Evolutionary conservation across 1,284 basidiomycete species (phyloP), one percentile per base, ranked within the genome.

Genomic region (Boletus semigastroideus): DNA sequence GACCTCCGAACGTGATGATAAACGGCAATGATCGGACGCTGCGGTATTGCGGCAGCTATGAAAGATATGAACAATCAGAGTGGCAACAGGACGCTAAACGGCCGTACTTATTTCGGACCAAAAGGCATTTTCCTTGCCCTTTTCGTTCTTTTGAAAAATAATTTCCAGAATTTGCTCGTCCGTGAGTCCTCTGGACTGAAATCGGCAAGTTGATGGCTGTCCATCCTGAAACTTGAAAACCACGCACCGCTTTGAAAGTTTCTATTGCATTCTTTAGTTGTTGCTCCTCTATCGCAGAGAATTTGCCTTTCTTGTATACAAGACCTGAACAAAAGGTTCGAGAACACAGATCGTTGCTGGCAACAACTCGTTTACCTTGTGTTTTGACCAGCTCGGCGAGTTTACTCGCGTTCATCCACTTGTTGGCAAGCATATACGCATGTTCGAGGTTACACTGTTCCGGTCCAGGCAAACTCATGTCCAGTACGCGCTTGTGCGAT

Each of bases 221-320:
- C 36, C 25, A 28, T 37, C 42, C 38, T 43, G 42, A 38, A 25
- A 38, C 42, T 54, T 10, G 43, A 41, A 42, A 37, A 25, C 50
- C 7, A 71, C 82, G 47, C 59, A 87, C 88, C 27, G 69, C 61
- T 48, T 80, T 78, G 64, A 85, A 92, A 5, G 70, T 67, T 53
- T 86, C 81, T 31, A 93, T 81, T 7, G 87, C 86, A 16, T 69
- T 67, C 55, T 73, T 77, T 2, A 92, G 67, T 55, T 83, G 80
- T 20, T 80, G 76, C 55, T 86, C 86, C 63, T 93, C 90, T 40
- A 82, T 82, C 2, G 81, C 79, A 16, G 87, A 88, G 62, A 92
- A 93, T 64, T 89, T 90, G 17, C 90, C 90, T 66, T 90, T 90
- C 68, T 87, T 91, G 66, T 87, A 92, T 5, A 87, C 78, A 17